Evolutionary conservation across 2,329 filamentous ascomycete species (phyloP), one percentile per base, ranked within the genome.

Genomic region (Harringtonia lauricola): DNA sequence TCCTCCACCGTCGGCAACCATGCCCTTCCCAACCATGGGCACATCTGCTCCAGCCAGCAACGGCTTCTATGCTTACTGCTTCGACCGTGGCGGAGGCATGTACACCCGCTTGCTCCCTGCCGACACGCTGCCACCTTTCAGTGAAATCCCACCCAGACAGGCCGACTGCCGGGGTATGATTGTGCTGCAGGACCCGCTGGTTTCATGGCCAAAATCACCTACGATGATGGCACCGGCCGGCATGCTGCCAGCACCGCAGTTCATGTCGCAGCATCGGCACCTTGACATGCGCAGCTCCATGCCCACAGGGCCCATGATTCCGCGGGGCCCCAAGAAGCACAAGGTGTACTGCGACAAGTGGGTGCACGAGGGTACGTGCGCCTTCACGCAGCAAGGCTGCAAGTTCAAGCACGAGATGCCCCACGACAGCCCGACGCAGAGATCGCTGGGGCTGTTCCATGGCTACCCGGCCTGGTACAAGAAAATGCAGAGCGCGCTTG

Each of bases 391-490:
- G 59, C 81, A 89, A 56, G 88, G 89, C 0, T 95, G 89, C 65
- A 79, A 81, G 51, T 95, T 80, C 68, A 90, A 88, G 64, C 89
- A 95, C 59, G 85, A 92, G 59, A 94, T 95, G 83, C 89, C 89
- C 0, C 61, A 66, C 22, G 79, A 88, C 50, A 68, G 69, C 41
- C 65, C 68, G 0, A 84, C 79, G 1, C 76, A 94, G 52, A 65
- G 74, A 36, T 68, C 72, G 8, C 70, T 94, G 3, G 89, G 89
- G 0, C 72, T 94, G 1, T 79, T 77, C 51, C 72, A 79, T 48
- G 77, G 77, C 0, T 62, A 74, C n/a, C 77, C 76, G 0, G 56
- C 60, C 15, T 81, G 76, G 76, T 81, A 70, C 67, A 74, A 67
- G 58, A 73, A 72, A 56, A 61, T 66, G 28, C 68, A 72, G 52